These are phyloP conservation scores for Dujonia santamariae DNA, from an alignment of 1,139 yeast species.

Conservation along the genomic window DNA sequence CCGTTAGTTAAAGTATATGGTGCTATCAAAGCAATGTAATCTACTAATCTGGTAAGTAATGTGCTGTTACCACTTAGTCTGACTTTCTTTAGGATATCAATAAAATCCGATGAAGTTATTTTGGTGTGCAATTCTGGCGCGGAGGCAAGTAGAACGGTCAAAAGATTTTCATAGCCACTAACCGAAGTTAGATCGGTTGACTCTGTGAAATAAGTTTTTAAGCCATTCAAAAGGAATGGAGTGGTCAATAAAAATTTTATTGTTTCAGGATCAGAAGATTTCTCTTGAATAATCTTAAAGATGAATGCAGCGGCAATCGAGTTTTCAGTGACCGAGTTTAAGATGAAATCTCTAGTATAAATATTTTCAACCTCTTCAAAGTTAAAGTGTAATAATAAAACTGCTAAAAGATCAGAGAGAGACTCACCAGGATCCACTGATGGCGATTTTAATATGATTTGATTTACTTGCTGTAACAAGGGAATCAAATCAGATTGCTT, in stretches of 20 bases:
- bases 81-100: slow-evolving; percentile 8
- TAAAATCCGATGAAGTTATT: slow-evolving; percentile 6
- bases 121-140: not conserved
- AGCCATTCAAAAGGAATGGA: slow-evolving; percentile 10
- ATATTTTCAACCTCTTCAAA: slow-evolving; percentile 17
- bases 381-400: slow-evolving; percentile 17
- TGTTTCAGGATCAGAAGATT: slow-evolving; percentile 16
- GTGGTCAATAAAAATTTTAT: slow-evolving; percentile 14
- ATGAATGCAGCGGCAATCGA: slow-evolving; percentile 15
- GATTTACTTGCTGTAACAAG: not conserved
- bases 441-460: slow-evolving; percentile 11
- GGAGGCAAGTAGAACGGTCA: slow-evolving; percentile 6
- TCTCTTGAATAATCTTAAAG: slow-evolving; percentile 18
- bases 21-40: slow-evolving; percentile 17
- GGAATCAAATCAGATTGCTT: too few species aligned
- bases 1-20: slow-evolving; percentile 10
- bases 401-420: slow-evolving; percentile 20
- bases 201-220: slow-evolving; percentile 5
- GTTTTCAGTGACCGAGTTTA: slow-evolving; percentile 12
- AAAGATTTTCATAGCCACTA: slow-evolving; percentile 7
- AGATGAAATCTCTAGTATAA: slow-evolving; percentile 22
- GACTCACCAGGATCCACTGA: slow-evolving; percentile 20
- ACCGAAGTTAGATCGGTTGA: slow-evolving; percentile 1
- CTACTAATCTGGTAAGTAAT: slow-evolving; percentile 23
- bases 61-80: slow-evolving; percentile 10